Evolutionary conservation across 805 yeast genomes (phyloP).

Genomic region (Wickerhamomyces mucosus): DNA sequence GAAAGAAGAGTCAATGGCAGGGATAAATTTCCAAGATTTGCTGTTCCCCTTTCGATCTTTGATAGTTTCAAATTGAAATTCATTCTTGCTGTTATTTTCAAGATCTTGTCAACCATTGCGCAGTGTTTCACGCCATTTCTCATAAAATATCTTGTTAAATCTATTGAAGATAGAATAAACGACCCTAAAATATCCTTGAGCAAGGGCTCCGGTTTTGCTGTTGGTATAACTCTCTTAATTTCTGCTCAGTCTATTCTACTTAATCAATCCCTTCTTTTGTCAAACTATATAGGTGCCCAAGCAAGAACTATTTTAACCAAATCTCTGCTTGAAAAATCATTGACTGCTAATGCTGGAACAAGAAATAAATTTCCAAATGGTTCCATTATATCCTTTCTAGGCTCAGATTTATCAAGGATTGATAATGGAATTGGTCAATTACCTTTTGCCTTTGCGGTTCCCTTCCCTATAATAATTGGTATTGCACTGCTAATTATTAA

Average conservation of each 20-base stretch:
- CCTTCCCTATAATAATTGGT: constrained; percentile 46
- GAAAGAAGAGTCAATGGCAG: constrained; percentile 34
- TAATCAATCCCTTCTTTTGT: constrained; percentile 52
- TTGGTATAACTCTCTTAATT: constrained; percentile 54
- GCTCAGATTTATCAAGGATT: constrained; percentile 70
- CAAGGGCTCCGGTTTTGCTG: constrained; percentile 65
- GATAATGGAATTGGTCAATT: constrained; percentile 61
- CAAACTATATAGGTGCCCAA: constrained; percentile 56
- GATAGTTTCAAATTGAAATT: constrained; percentile 2
- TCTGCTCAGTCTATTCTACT: constrained; percentile 34
- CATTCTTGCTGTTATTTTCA: neutral
- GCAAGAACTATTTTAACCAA: constrained; percentile 59
- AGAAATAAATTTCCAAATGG: constrained; percentile 53
- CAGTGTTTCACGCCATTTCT: constrained; percentile 34
- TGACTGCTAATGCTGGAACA: constrained; percentile 45
- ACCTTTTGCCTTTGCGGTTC: constrained; percentile 40
- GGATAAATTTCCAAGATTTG: constrained; percentile 25
- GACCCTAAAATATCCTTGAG: constrained; percentile 28
- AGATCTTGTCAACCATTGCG: neutral
- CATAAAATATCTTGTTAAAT: constrained; percentile 39
- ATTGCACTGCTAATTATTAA: constrained; percentile 50
- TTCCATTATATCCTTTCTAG: constrained; percentile 61
- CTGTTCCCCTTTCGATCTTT: constrained; percentile 24
- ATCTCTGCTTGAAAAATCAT: constrained; percentile 56
- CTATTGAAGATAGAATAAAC: constrained; percentile 32